phyloP scores from a whole-genome alignment of 371 early-diverging fungal species.

The Mucor indicus region DNA sequence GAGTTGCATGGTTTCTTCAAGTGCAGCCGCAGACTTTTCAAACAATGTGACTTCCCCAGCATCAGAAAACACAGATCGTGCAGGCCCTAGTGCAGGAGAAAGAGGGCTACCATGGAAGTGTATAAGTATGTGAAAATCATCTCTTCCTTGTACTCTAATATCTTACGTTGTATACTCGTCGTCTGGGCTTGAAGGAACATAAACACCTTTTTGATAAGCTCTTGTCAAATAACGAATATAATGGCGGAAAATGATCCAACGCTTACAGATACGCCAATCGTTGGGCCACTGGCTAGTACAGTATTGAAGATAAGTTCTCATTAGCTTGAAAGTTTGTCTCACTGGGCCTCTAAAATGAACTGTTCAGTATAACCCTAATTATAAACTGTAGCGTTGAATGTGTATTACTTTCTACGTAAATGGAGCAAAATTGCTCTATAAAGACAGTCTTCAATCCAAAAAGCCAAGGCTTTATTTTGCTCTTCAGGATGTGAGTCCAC shows the following conservation, averaged over 20 bases:
- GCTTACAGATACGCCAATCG: slow-evolving; percentile 43
- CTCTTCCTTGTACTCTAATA: no score
- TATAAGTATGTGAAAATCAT: no score
- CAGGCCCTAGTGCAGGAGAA: slow-evolving; percentile 3
- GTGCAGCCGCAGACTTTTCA: slow-evolving; percentile 3
- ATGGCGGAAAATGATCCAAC: slow-evolving; percentile 43
- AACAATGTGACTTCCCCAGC: slow-evolving; percentile 2
- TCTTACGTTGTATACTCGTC: slow-evolving; percentile 8
- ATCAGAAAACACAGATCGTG: slow-evolving; percentile 5
- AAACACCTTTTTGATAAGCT: slow-evolving; percentile 26
- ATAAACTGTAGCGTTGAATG: no score
- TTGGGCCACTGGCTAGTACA: slow-evolving; percentile 36
- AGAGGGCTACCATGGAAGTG: neutral
- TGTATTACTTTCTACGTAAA: slow-evolving; percentile 53
- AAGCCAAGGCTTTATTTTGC: slow-evolving; percentile 48
- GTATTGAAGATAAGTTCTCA: slow-evolving; percentile 31
- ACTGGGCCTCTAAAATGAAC: slow-evolving; percentile 12
- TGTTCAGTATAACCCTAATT: no score
- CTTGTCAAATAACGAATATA: slow-evolving; percentile 37
- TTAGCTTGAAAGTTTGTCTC: slow-evolving; percentile 24
- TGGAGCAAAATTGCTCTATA: slow-evolving; percentile 60
- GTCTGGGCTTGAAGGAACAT: slow-evolving; percentile 20
- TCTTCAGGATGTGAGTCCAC: slow-evolving; percentile 44
- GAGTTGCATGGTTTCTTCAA: slow-evolving; percentile 16
- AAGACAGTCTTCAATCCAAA: slow-evolving; percentile 70